These are phyloP conservation scores for Neofusicoccum kwambonambiense DNA, from an alignment of 2,329 filamentous ascomycete species.

Conservation along the genomic window DNA sequence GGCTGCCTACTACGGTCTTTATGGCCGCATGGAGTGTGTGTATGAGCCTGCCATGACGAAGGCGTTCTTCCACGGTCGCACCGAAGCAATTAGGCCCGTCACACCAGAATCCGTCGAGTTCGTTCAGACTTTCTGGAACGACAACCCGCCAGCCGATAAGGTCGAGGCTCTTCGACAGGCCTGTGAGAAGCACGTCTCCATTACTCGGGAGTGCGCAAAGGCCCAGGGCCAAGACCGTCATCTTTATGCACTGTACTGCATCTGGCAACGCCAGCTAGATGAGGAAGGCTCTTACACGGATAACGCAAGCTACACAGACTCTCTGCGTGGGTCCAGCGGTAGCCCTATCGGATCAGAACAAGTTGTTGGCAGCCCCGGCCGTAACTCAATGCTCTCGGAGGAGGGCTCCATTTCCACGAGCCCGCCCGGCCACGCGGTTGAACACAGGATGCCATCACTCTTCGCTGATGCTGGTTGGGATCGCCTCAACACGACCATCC, in stretches of 20 bases:
- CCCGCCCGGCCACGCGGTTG: slow-evolving; percentile 49
- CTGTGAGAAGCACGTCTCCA: slow-evolving; percentile 75
- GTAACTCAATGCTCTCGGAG: slow-evolving; percentile 51
- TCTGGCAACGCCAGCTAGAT: slow-evolving; percentile 89
- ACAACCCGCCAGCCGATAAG: slow-evolving; percentile 79
- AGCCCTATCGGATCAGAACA: slow-evolving; percentile 35
- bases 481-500: slow-evolving; percentile 87
- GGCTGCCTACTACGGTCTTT: slow-evolving; percentile 94
- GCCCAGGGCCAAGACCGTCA: slow-evolving; percentile 90
- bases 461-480: slow-evolving; percentile 93
- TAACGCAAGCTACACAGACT: slow-evolving; percentile 55
- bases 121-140: slow-evolving; percentile 91
- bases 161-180: slow-evolving; percentile 81
- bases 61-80: slow-evolving; percentile 85
- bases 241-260: slow-evolving; percentile 87
- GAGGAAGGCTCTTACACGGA: slow-evolving; percentile 60
- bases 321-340: slow-evolving; percentile 48
- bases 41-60: slow-evolving; percentile 99
- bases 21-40: slow-evolving; percentile 88
- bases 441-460: slow-evolving; percentile 66
- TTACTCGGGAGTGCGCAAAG: slow-evolving; percentile 82
- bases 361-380: slow-evolving; percentile 53
- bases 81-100: slow-evolving; percentile 87
- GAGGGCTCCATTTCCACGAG: slow-evolving; percentile 49
- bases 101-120: slow-evolving; percentile 83